A percentile compares a stretch with the other conserved stretches of the same genome.
These are phyloP conservation scores for Lactarius quietus DNA, from an alignment of 768 basidiomycete genomes.

Conservation along the genomic window DNA sequence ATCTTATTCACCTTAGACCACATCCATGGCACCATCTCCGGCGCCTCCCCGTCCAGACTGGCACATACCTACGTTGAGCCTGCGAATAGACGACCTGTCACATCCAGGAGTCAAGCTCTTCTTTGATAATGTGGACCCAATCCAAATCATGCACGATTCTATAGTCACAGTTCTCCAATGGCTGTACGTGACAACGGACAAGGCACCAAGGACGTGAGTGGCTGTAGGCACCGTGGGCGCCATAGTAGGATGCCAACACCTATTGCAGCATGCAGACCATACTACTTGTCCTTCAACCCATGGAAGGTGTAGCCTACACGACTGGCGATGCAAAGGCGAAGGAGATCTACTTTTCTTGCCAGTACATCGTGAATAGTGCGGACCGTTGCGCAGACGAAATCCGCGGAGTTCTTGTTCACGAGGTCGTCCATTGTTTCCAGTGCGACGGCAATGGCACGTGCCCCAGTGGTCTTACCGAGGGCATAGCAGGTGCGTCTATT, in stretches of 20 bases:
- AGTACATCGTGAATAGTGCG: conserved; percentile 51
- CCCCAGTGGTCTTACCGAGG: conserved; percentile 73
- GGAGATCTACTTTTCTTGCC: conserved; percentile 70
- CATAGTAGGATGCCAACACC: not conserved
- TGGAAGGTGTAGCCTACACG: conserved; percentile 71
- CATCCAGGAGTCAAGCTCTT: conserved; percentile 55
- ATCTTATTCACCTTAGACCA: too few relatives aligned
- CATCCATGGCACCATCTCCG: not conserved
- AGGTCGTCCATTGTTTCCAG: conserved; percentile 79
- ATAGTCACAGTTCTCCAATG: conserved; percentile 27
- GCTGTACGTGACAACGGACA: conserved; percentile 23
- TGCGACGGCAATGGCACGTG: conserved; percentile 57
- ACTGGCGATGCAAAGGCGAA: conserved; percentile 54
- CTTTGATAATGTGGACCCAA: conserved; percentile 46
- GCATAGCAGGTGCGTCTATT: conserved; percentile 60
- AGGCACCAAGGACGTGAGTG: conserved; percentile 24
- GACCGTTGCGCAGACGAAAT: conserved; percentile 55
- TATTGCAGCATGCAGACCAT: conserved; percentile 37
- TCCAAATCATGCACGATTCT: conserved; percentile 34
- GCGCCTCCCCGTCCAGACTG: conserved; percentile 33
- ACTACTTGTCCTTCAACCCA: conserved; percentile 56
- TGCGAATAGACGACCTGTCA: conserved; percentile 52
- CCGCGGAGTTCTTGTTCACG: conserved; percentile 65
- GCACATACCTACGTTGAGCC: conserved; percentile 50
- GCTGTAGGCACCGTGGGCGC: not conserved